These are phyloP conservation scores for Xylariaceae sp. DNA, from an alignment of 2,329 filamentous ascomycete species.

Conservation along the genomic window DNA sequence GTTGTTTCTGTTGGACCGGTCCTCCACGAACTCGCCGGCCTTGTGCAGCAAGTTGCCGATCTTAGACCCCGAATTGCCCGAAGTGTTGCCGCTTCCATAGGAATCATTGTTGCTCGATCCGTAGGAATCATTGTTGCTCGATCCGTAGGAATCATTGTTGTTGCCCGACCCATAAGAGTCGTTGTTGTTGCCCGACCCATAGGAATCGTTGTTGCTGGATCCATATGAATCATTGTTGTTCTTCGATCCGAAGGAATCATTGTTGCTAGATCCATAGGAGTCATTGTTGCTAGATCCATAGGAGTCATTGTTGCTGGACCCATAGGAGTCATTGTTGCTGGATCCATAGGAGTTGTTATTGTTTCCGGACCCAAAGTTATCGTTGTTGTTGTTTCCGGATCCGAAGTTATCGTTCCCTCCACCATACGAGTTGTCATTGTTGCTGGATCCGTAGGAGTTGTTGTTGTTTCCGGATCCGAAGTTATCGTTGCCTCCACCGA, in stretches of 20 bases:
- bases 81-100: constrained; percentile 13
- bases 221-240: constrained; percentile 4
- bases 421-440: constrained; percentile 10
- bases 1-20: not conserved
- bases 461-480: constrained; percentile 3
- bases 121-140: constrained; percentile 23
- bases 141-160: constrained; percentile 8
- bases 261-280: constrained; percentile 15
- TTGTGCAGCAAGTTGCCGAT: no score
- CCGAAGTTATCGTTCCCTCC: constrained; percentile 8
- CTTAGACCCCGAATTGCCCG: no score
- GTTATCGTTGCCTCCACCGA: constrained; percentile 6
- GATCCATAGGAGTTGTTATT: constrained; percentile 16
- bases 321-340: constrained; percentile 10
- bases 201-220: constrained; percentile 5
- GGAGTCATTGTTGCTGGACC: constrained; percentile 9
- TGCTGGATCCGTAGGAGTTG: constrained; percentile 16
- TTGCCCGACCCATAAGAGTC: not conserved
- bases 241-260: constrained; percentile 5
- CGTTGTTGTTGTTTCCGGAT: constrained; percentile 13
- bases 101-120: constrained; percentile 18
- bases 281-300: constrained; percentile 16
- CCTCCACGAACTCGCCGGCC: not conserved
- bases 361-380: not conserved
- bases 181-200: constrained; percentile 3